phyloP scores from a whole-genome alignment of 441 rosid species.

The Pelargonium myrrhifolium region DNA sequence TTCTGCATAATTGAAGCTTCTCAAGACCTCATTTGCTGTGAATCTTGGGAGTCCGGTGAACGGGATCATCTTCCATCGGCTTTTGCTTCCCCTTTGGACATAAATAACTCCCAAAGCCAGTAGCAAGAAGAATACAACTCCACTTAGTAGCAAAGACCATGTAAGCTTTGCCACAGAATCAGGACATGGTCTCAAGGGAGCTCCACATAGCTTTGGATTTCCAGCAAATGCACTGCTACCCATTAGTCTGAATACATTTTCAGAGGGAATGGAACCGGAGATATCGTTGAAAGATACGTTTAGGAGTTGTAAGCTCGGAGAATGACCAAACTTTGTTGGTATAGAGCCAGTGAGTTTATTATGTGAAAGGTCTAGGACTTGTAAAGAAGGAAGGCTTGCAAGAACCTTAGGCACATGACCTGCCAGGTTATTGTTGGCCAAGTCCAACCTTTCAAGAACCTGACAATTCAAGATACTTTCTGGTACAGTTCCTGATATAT shows the following conservation, averaged over 20 bases:
- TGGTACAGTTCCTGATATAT: constrained; percentile 45
- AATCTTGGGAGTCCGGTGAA: constrained; percentile 67
- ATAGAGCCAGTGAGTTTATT: constrained; percentile 60
- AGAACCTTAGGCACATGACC: constrained; percentile 54
- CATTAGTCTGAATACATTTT: constrained; percentile 45
- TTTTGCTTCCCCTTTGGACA: constrained; percentile 27
- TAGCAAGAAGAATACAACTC: constrained; percentile 36
- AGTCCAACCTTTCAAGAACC: constrained; percentile 43
- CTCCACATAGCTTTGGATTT: constrained; percentile 70
- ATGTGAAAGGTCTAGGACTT: constrained; percentile 55
- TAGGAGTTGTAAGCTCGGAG: constrained; percentile 37
- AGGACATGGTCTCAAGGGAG: constrained; percentile 56
- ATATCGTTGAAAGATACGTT: constrained; percentile 59
- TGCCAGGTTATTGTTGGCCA: constrained; percentile 43
- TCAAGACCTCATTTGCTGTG: constrained; percentile 64
- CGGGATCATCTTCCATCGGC: constrained; percentile 63
- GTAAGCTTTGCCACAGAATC: constrained; percentile 38
- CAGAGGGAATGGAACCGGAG: constrained; percentile 54
- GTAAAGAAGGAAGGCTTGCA: constrained; percentile 43
- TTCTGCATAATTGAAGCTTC: constrained; percentile 46
- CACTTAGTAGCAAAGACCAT: constrained; percentile 50
- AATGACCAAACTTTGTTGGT: constrained; percentile 45
- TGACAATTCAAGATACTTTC: constrained; percentile 46
- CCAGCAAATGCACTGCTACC: constrained; percentile 58
- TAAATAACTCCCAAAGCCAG: constrained; percentile 44